Evolutionary conservation across 2,329 filamentous ascomycete genomes (phyloP).

Genomic region (Aureobasidium zeae): DNA sequence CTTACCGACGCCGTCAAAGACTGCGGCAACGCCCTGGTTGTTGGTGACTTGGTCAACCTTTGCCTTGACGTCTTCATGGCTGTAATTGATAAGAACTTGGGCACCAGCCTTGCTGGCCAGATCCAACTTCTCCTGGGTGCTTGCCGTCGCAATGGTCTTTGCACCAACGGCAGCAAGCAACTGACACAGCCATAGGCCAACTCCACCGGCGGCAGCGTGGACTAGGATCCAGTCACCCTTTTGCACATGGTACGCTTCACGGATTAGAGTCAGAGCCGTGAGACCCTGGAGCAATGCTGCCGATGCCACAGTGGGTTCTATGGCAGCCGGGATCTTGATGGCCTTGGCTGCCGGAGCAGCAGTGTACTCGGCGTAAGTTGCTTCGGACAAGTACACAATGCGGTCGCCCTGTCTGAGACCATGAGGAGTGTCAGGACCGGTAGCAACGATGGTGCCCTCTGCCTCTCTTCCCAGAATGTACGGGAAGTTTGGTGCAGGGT

Average conservation of each 20-base stretch:
- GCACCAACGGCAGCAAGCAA: slow-evolving; percentile 64
- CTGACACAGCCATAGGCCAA: slow-evolving; percentile 66
- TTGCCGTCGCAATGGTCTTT: slow-evolving; percentile 69
- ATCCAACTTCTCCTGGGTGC: slow-evolving; percentile 60
- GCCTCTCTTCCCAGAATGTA: slow-evolving; percentile 73
- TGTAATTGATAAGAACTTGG: slow-evolving; percentile 62
- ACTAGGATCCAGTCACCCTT: slow-evolving; percentile 73
- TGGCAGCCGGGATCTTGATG: slow-evolving; percentile 53
- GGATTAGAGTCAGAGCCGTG: slow-evolving; percentile 69
- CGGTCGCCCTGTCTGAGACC: slow-evolving; percentile 57
- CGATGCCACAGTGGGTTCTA: slow-evolving; percentile 55
- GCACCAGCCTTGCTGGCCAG: slow-evolving; percentile 63
- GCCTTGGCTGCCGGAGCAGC: slow-evolving; percentile 45
- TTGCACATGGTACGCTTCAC: slow-evolving; percentile 62
- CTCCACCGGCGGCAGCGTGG: slow-evolving; percentile 77
- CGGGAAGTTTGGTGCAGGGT: slow-evolving; percentile 58
- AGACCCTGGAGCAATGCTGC: slow-evolving; percentile 71
- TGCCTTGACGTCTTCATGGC: slow-evolving; percentile 46
- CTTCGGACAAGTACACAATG: slow-evolving; percentile 57
- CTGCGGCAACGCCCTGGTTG: slow-evolving; percentile 62
- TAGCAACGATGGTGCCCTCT: slow-evolving; percentile 59
- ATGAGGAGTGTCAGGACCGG: slow-evolving; percentile 41
- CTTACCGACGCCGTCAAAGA: slow-evolving; percentile 82
- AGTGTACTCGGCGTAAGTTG: slow-evolving; percentile 52
- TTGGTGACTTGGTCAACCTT: slow-evolving; percentile 61